These are phyloP conservation scores for Diaporthe australafricana DNA, from an alignment of 2,329 filamentous ascomycete species.

Conservation along the genomic window DNA sequence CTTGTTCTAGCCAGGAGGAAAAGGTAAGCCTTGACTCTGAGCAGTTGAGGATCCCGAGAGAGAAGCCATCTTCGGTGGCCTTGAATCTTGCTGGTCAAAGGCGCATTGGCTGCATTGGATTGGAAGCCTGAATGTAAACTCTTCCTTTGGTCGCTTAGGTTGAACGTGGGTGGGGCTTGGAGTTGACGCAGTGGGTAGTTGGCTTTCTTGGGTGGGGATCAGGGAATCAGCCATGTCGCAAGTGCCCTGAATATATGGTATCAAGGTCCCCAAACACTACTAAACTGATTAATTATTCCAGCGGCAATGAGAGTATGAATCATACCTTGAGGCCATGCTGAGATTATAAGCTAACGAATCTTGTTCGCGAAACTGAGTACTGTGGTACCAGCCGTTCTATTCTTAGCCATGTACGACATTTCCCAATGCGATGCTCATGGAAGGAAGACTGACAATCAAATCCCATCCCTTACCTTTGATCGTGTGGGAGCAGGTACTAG, in stretches of 20 bases:
- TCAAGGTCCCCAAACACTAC: neutral
- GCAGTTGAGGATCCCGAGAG: no score
- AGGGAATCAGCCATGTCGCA: conserved; percentile 11
- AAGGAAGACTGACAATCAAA: neutral
- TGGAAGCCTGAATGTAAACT: no score
- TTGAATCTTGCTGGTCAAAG: no score
- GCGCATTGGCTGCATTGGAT: no score
- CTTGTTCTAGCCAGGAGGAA: no score
- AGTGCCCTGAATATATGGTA: neutral
- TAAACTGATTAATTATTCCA: neutral
- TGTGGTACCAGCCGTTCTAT: neutral
- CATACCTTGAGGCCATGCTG: neutral
- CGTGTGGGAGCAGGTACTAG: conserved; percentile 12
- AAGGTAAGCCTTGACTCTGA: no score
- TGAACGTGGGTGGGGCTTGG: no score
- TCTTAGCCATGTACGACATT: neutral
- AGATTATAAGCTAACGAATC: neutral
- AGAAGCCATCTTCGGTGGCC: no score
- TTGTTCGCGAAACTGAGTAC: conserved; percentile 2
- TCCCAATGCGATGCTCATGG: conserved; percentile 2
- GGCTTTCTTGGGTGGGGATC: conserved; percentile 13
- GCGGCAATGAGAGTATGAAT: neutral
- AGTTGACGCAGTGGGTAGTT: no score
- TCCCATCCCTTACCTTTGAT: neutral
- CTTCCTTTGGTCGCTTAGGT: no score